Percentiles rank a stretch among this genome's conserved stretches.
Evolutionary conservation across 164 flowering plant genomes (phyloP).

Genomic region (Hamamelis virginiana): DNA sequence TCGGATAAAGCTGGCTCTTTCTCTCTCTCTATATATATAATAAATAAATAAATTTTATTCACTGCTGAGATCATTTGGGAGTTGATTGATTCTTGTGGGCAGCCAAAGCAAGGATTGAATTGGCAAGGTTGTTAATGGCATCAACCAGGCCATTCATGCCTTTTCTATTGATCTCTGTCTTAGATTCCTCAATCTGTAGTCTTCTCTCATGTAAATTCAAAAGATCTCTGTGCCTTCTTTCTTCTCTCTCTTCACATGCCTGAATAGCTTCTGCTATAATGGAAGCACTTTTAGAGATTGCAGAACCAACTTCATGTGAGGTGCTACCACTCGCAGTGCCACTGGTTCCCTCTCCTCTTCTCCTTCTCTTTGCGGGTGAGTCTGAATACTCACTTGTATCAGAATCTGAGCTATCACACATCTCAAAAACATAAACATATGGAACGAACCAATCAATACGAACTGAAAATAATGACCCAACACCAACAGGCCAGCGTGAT

Average conservation of each 20-base stretch:
- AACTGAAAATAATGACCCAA: constrained; percentile 1
- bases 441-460: constrained; percentile 5
- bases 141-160: constrained; percentile 59
- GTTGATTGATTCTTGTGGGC: constrained; percentile 31
- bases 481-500: background rate
- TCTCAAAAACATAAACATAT: constrained; percentile 19
- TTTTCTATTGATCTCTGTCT: constrained; percentile 48
- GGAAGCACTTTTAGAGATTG: constrained; percentile 66
- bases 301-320: constrained; percentile 42
- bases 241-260: constrained; percentile 64
- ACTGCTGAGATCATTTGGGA: constrained; percentile 21
- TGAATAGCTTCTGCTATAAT: constrained; percentile 62
- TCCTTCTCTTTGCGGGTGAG: constrained; percentile 66
- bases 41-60: no score
- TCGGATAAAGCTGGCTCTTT: no score
- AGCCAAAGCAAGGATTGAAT: constrained; percentile 58
- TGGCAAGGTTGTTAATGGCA: constrained; percentile 68
- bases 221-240: constrained; percentile 62
- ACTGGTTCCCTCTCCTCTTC: constrained; percentile 27
- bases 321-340: constrained; percentile 17
- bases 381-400: constrained; percentile 63
- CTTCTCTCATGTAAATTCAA: constrained; percentile 55
- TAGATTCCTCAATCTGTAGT: constrained; percentile 60
- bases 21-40: background rate
- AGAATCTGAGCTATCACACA: constrained; percentile 55